Percentiles rank a stretch among this genome's conserved stretches.
Evolutionary conservation across 2,329 filamentous ascomycete genomes (phyloP).

Genomic region (Chaetomium sp.): DNA sequence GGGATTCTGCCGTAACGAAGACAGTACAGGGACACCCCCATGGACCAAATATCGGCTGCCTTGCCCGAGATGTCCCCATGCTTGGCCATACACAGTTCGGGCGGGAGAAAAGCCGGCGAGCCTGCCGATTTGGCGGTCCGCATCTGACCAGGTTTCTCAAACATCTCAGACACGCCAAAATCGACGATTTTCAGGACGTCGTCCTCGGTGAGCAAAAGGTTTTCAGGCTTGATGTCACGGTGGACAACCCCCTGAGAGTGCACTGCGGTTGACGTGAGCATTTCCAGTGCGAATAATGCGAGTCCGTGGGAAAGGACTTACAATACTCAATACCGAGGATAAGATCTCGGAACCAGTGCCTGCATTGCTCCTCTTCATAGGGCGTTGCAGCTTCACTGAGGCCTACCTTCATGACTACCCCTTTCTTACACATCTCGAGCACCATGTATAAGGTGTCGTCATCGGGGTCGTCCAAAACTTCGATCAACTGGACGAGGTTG

Average conservation of each 20-base stretch:
- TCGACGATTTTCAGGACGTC: slow-evolving; percentile 96
- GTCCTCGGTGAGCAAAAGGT: slow-evolving; percentile 81
- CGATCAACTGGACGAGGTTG: slow-evolving; percentile 87
- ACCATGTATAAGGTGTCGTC: slow-evolving; percentile 99
- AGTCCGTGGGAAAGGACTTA: slow-evolving; percentile 38
- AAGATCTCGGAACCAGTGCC: slow-evolving; percentile 90
- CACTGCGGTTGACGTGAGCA: slow-evolving; percentile 41
- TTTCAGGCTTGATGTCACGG: slow-evolving; percentile 96
- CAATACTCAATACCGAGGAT: slow-evolving; percentile 91
- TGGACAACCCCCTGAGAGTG: slow-evolving; percentile 94
- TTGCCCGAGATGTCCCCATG: slow-evolving; percentile 84
- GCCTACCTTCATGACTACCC: slow-evolving; percentile 92
- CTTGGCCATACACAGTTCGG: slow-evolving; percentile 80
- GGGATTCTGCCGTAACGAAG: slow-evolving; percentile 83
- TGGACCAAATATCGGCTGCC: slow-evolving; percentile 95
- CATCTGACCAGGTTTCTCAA: slow-evolving; percentile 80
- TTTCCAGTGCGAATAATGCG: background rate
- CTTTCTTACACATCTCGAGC: slow-evolving; percentile 97
- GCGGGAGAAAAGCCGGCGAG: slow-evolving; percentile 89
- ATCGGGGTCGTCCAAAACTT: slow-evolving; percentile 90
- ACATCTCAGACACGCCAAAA: slow-evolving; percentile 99
- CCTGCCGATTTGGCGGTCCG: slow-evolving; percentile 87
- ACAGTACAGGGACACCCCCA: slow-evolving; percentile 93
- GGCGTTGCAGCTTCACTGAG: slow-evolving; percentile 77
- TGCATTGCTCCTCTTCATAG: slow-evolving; percentile 74